Percentiles rank a stretch among this genome's conserved stretches.
Evolutionary conservation across 192 early-diverging fungal genomes (phyloP).

Genomic region (Geosiphon pyriformis): DNA sequence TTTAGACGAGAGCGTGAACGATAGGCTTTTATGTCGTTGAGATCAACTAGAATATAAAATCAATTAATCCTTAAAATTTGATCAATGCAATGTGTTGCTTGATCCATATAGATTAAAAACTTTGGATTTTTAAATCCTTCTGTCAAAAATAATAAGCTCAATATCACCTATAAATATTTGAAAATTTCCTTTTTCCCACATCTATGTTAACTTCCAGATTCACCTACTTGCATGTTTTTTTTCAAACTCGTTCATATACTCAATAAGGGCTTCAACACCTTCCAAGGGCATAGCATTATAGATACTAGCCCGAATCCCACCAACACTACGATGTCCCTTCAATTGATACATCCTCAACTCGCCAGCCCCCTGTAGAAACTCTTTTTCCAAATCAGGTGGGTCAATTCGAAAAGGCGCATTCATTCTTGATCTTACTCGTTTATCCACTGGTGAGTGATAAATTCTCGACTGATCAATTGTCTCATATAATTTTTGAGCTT

Average conservation of each 20-base stretch:
- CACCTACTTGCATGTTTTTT: conserved; percentile 40
- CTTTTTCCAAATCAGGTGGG: conserved; percentile 61
- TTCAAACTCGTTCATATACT: conserved; percentile 83
- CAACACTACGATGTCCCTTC: conserved; percentile 91
- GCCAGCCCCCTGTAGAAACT: conserved; percentile 79
- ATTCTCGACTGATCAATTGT: conserved; percentile 63
- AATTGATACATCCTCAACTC: conserved; percentile 77
- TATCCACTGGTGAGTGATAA: conserved; percentile 61
- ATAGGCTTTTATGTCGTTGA: too few relatives aligned
- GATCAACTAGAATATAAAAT: too few relatives aligned
- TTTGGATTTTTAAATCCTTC: too few relatives aligned
- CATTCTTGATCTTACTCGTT: conserved; percentile 70
- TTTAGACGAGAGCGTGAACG: too few relatives aligned
- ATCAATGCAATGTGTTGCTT: too few relatives aligned
- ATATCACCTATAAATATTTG: too few relatives aligned
- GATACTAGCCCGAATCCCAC: conserved; percentile 87
- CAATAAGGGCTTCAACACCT: conserved; percentile 71
- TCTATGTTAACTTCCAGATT: too few relatives aligned
- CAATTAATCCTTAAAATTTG: too few relatives aligned
- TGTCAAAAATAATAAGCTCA: too few relatives aligned
- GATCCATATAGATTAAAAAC: too few relatives aligned
- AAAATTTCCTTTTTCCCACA: too few relatives aligned
- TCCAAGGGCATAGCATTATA: conserved; percentile 92
- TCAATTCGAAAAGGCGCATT: conserved; percentile 84
- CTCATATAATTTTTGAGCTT: conserved; percentile 65